Percentiles rank a stretch among this genome's conserved stretches.
Evolutionary conservation across 495 filamentous ascomycete species (phyloP).

Genomic region (Neurospora intermedia): DNA sequence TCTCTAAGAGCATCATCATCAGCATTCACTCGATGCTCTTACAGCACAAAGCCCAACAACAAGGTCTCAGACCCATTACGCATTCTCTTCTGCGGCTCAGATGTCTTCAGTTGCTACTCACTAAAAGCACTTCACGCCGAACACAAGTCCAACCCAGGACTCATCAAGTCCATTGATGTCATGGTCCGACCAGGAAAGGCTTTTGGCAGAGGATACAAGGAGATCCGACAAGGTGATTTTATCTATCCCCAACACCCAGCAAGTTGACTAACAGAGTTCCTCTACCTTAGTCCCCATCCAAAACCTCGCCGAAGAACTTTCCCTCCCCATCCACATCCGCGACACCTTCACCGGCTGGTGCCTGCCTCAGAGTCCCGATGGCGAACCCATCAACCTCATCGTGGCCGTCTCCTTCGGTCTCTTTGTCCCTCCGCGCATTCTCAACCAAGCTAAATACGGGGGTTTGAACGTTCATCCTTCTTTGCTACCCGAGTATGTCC

Average conservation of each 20-base stretch:
- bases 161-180: constrained; percentile 78
- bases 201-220: constrained; percentile 61
- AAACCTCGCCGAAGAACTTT: constrained; percentile 47
- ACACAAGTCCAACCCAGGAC: constrained; percentile 33
- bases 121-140: constrained; percentile 60
- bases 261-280: neutral
- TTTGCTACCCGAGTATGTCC: constrained; percentile 67
- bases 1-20: neutral
- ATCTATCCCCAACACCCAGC: neutral
- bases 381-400: constrained; percentile 61
- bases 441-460: constrained; percentile 61
- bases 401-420: constrained; percentile 95
- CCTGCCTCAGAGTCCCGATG: constrained; percentile 37
- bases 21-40: neutral
- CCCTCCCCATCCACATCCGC: constrained; percentile 59
- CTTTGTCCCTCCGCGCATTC: constrained; percentile 68
- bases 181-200: constrained; percentile 69
- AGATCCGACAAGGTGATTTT: constrained; percentile 52
- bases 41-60: neutral
- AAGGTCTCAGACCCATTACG: constrained; percentile 49
- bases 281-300: constrained; percentile 60
- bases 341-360: constrained; percentile 76
- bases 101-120: constrained; percentile 78
- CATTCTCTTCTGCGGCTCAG: constrained; percentile 95
- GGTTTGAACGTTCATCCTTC: constrained; percentile 93